phyloP scores from a whole-genome alignment of 2,329 filamentous ascomycete genomes.

The Cladosporium sp. region DNA sequence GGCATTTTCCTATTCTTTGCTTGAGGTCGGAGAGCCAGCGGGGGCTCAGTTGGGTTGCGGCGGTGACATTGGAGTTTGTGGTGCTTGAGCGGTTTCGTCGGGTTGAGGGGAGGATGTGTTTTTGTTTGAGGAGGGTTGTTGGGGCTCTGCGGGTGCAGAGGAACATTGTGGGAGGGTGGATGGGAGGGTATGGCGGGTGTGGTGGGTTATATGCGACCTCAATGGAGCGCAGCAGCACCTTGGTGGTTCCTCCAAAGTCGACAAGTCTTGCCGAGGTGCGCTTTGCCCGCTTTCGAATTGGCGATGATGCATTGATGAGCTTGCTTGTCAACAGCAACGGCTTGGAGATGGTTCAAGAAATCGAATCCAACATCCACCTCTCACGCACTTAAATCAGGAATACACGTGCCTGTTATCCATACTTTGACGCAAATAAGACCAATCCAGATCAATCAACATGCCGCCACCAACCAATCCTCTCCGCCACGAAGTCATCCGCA shows the following conservation, averaged over 20 bases:
- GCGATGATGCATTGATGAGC: too few species aligned
- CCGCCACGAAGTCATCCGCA: slow-evolving; percentile 70
- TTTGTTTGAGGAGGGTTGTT: not conserved
- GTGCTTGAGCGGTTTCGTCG: slow-evolving; percentile 11
- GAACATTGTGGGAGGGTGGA: slow-evolving; percentile 1
- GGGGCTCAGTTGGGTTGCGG: slow-evolving; percentile 39
- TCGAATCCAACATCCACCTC: too few species aligned
- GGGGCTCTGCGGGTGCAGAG: slow-evolving; percentile 1
- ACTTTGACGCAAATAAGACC: too few species aligned
- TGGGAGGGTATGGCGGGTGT: not conserved
- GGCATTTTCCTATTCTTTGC: slow-evolving; percentile 65
- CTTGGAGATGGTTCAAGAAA: too few species aligned
- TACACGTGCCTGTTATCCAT: too few species aligned
- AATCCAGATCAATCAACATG: too few species aligned
- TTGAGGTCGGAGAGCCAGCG: slow-evolving; percentile 69
- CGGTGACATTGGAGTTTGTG: slow-evolving; percentile 13
- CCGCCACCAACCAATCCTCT: slow-evolving; percentile 38
- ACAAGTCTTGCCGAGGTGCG: too few species aligned
- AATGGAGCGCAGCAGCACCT: slow-evolving; percentile 3
- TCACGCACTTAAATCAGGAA: too few species aligned
- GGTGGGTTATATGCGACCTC: not conserved
- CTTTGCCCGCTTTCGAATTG: too few species aligned
- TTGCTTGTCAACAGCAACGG: too few species aligned
- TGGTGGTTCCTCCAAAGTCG: not conserved
- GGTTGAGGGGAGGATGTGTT: not conserved